Evolutionary conservation across 768 basidiomycete genomes (phyloP).

Genomic region (Imleria badia): DNA sequence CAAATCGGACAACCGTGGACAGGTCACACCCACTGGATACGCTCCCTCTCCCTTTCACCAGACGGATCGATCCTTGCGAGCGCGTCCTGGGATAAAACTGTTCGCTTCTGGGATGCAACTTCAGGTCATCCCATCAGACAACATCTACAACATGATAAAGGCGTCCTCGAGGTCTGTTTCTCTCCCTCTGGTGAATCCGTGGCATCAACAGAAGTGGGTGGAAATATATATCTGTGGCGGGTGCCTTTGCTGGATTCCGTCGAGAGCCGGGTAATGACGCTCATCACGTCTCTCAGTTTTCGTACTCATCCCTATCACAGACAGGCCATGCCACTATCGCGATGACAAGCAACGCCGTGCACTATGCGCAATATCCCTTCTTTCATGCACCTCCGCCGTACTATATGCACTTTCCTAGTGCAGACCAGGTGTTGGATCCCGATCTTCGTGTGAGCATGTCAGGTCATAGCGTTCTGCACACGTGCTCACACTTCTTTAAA

Average conservation of each 20-base stretch:
- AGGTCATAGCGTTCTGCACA: too few species aligned
- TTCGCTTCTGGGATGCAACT: background rate
- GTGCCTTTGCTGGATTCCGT: background rate
- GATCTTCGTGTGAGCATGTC: too few species aligned
- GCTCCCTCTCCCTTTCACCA: background rate
- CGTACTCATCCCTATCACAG: background rate
- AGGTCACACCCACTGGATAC: background rate
- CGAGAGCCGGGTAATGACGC: too few species aligned
- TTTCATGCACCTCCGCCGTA: too few species aligned
- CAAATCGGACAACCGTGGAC: background rate
- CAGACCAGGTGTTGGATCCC: too few species aligned
- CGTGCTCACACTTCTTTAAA: too few species aligned
- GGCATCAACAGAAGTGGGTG: background rate
- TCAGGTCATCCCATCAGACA: background rate
- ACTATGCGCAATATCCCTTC: too few species aligned
- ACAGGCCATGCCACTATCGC: too few species aligned
- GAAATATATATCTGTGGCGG: background rate
- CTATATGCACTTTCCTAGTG: too few species aligned
- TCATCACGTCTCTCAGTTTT: background rate
- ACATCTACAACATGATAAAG: background rate
- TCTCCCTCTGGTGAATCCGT: slow-evolving; percentile 1
- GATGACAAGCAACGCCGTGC: too few species aligned
- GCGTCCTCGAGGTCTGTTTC: background rate
- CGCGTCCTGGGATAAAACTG: background rate
- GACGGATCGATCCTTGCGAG: background rate